phyloP scores from a whole-genome alignment of 2,329 filamentous ascomycete genomes.

The Microdochium bolleyi region DNA sequence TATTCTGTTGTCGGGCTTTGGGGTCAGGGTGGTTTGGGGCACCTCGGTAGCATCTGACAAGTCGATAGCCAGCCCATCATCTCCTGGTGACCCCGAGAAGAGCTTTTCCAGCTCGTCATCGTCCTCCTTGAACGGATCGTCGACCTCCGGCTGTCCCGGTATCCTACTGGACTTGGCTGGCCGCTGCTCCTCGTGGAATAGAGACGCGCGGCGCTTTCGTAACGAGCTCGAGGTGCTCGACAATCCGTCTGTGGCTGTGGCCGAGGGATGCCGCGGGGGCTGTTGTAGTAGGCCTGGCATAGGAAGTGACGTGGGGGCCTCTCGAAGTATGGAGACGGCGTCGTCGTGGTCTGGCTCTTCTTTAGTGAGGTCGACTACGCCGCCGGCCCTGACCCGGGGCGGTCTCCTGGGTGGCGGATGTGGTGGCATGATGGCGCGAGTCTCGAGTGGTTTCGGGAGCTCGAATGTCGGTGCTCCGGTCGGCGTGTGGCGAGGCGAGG shows the following conservation, averaged over 20 bases:
- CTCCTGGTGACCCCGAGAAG: conserved; percentile 1
- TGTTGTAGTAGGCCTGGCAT: too few species aligned
- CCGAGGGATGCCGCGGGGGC: conserved; percentile 10
- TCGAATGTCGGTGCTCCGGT: not conserved
- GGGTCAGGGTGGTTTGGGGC: conserved; percentile 32
- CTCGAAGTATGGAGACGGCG: conserved; percentile 4
- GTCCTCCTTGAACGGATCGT: conserved; percentile 15
- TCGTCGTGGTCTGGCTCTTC: conserved; percentile 13
- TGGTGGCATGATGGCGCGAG: conserved; percentile 11
- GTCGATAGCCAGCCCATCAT: conserved; percentile 25
- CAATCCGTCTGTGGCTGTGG: not conserved
- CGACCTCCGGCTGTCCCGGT: conserved; percentile 10
- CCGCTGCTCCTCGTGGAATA: conserved; percentile 8
- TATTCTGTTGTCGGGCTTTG: conserved; percentile 37
- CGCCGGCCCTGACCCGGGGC: conserved; percentile 1
- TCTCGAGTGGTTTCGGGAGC: conserved; percentile 6
- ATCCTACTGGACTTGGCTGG: conserved; percentile 8
- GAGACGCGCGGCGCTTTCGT: conserved; percentile 13
- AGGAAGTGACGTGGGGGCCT: conserved; percentile 10
- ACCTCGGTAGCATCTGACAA: conserved; percentile 34
- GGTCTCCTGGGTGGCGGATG: conserved; percentile 9
- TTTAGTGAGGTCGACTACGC: conserved; percentile 14
- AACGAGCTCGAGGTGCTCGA: conserved; percentile 2
- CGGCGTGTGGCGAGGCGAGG: not conserved
- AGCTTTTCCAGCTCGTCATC: conserved; percentile 15